Conservation (phyloP, 352 stramenopile species). For the Achlya hypogyna region DNA sequence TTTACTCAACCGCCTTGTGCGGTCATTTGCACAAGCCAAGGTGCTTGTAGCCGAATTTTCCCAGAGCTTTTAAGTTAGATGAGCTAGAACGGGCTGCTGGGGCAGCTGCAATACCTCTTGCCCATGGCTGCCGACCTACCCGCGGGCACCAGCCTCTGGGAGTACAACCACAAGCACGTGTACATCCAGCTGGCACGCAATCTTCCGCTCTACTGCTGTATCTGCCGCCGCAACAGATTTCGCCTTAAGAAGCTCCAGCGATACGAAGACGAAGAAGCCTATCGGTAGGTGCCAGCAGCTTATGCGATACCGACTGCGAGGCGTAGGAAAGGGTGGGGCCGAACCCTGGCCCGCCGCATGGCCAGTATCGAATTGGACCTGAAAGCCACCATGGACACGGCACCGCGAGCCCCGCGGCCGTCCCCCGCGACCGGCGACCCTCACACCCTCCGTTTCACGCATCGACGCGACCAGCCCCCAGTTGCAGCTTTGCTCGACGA, state of each 20-base stretch:
- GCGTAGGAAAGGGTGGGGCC: neutral
- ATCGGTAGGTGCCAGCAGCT: slow-evolving; percentile 1
- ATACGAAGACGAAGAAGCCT: slow-evolving; percentile 4
- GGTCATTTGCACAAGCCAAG: neutral
- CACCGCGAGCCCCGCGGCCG: neutral
- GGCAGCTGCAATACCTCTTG: neutral
- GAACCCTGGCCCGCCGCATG: neutral
- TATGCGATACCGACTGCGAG: no score
- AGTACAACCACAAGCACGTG: slow-evolving; percentile 17
- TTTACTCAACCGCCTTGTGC: neutral
- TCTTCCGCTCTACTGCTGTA: slow-evolving; percentile 4
- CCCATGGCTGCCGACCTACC: neutral
- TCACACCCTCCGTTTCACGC: neutral
- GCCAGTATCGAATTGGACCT: neutral
- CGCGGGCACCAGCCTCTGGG: neutral
- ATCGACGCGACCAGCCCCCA: no score
- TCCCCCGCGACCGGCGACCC: neutral
- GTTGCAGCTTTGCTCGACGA: neutral
- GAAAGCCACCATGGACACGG: neutral
- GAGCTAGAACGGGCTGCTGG: neutral
- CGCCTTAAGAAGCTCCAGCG: slow-evolving; percentile 7
- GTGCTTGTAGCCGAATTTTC: neutral
- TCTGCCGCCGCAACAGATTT: neutral
- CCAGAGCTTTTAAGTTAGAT: neutral
- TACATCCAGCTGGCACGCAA: slow-evolving; percentile 1